Evolutionary conservation across 352 stramenopile species (phyloP).

Genomic region (Globisporangium canariense): DNA sequence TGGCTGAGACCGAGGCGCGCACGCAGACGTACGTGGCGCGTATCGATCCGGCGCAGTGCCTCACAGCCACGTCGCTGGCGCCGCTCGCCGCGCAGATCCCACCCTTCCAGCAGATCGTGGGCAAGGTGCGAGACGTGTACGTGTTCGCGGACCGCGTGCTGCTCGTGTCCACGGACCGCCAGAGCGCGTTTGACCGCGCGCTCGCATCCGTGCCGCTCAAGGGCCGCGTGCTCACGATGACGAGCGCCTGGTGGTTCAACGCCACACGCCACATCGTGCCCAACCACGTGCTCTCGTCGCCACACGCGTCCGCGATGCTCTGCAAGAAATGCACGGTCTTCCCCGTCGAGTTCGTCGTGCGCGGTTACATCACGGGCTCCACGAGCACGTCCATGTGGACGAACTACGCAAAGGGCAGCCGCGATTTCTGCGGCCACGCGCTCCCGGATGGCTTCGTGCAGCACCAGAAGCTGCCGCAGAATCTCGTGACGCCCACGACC

Average conservation of each 20-base stretch:
- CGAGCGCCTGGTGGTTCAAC: conserved; percentile 95
- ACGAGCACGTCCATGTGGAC: conserved; percentile 99
- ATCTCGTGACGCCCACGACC: conserved; percentile 98
- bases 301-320: conserved; percentile 95
- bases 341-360: conserved; percentile 98
- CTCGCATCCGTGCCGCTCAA: conserved; percentile 97
- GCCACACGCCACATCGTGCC: conserved; percentile 94
- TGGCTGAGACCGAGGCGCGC: conserved; percentile 54
- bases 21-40: conserved; percentile 65
- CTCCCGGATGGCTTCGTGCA: conserved; percentile 94
- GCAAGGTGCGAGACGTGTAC: conserved; percentile 94
- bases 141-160: conserved; percentile 86
- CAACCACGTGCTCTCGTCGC: conserved; percentile 95
- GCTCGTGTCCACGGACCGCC: conserved; percentile 97
- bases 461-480: conserved; percentile 95
- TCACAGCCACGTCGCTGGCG: conserved; percentile 61
- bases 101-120: conserved; percentile 57
- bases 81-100: conserved; percentile 31
- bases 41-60: conserved; percentile 40
- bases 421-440: conserved; percentile 96
- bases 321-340: conserved; percentile 96
- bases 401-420: conserved; percentile 95
- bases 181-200: conserved; percentile 97
- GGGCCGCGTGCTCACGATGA: conserved; percentile 96
- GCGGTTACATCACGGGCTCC: conserved; percentile 95